Evolutionary conservation across 495 filamentous ascomycete species (phyloP).

Genomic region (Trichoderma parareesei): DNA sequence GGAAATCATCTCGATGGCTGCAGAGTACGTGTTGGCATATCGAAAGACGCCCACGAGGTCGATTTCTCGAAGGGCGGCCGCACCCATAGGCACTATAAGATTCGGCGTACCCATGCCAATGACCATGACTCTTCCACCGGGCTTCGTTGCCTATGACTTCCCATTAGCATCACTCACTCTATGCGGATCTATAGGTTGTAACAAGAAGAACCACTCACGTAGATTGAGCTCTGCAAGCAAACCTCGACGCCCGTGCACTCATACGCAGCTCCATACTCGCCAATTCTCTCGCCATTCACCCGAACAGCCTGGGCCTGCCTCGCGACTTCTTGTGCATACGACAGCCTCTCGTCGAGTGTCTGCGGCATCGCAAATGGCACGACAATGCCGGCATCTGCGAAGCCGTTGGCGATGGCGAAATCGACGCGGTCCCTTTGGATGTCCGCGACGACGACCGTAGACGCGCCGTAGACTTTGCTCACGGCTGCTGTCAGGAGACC

Average conservation of each 20-base stretch:
- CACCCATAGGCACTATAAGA: slow-evolving; percentile 77
- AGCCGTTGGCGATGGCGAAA: slow-evolving; percentile 62
- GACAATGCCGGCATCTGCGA: slow-evolving; percentile 54
- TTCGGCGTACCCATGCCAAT: slow-evolving; percentile 93
- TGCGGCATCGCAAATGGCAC: slow-evolving; percentile 52
- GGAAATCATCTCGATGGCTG: slow-evolving; percentile 64
- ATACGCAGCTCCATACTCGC: slow-evolving; percentile 71
- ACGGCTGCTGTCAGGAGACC: slow-evolving; percentile 68
- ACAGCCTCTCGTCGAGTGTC: slow-evolving; percentile 49
- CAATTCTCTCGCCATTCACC: slow-evolving; percentile 26
- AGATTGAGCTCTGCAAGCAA: slow-evolving; percentile 83
- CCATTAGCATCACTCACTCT: background rate
- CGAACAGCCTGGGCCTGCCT: slow-evolving; percentile 37
- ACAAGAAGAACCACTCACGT: slow-evolving; percentile 37
- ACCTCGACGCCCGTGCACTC: slow-evolving; percentile 89
- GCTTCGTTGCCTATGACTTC: slow-evolving; percentile 46
- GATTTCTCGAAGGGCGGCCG: slow-evolving; percentile 81
- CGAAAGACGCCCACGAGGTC: slow-evolving; percentile 88
- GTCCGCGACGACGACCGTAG: slow-evolving; percentile 64
- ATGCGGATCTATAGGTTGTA: background rate
- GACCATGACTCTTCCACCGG: slow-evolving; percentile 75
- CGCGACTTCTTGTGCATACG: slow-evolving; percentile 54
- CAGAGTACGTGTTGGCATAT: slow-evolving; percentile 77
- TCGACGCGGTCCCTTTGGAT: slow-evolving; percentile 63
- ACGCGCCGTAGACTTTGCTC: slow-evolving; percentile 49